A percentile compares a stretch with the other conserved stretches of the same genome.
Evolutionary conservation across 805 yeast species (phyloP).

Genomic region (Kregervanrija pseudodelftensis): DNA sequence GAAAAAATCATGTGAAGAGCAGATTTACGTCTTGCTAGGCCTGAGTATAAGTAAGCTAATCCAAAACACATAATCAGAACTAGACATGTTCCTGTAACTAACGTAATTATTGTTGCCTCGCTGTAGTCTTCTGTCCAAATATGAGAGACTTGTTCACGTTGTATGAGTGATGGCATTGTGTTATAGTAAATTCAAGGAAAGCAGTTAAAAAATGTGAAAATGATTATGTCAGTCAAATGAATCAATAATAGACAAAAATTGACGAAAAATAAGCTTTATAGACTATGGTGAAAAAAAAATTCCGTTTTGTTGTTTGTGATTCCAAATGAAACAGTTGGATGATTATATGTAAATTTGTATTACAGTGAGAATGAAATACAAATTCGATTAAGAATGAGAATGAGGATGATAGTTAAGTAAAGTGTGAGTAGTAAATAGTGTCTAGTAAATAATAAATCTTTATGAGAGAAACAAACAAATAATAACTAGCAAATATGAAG

Average conservation of each 20-base stretch:
- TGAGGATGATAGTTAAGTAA: background rate
- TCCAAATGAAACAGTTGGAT: too few relatives aligned
- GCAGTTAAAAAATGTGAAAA: background rate
- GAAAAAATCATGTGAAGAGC: slow-evolving; percentile 84
- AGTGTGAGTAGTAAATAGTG: background rate
- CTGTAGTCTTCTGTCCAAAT: slow-evolving; percentile 28
- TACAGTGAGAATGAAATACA: background rate
- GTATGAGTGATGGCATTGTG: background rate
- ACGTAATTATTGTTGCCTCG: slow-evolving; percentile 40
- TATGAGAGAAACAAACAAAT: too few relatives aligned
- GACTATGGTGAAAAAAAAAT: too few relatives aligned
- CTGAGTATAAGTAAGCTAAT: slow-evolving; percentile 85
- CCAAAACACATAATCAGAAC: slow-evolving; percentile 95
- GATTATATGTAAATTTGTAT: too few relatives aligned
- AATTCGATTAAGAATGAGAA: background rate
- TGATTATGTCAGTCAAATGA: too few relatives aligned
- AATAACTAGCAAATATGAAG: too few relatives aligned
- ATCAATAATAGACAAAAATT: too few relatives aligned
- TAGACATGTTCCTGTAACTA: slow-evolving; percentile 56
- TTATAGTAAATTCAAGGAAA: background rate
- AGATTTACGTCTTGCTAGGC: slow-evolving; percentile 83
- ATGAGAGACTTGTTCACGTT: background rate
- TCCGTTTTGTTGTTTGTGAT: too few relatives aligned
- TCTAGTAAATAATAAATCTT: background rate
- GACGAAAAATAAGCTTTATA: too few relatives aligned